These are phyloP conservation scores for Papiliotrema terrestris DNA, from an alignment of 1,284 basidiomycete genomes.

Conservation along the genomic window DNA sequence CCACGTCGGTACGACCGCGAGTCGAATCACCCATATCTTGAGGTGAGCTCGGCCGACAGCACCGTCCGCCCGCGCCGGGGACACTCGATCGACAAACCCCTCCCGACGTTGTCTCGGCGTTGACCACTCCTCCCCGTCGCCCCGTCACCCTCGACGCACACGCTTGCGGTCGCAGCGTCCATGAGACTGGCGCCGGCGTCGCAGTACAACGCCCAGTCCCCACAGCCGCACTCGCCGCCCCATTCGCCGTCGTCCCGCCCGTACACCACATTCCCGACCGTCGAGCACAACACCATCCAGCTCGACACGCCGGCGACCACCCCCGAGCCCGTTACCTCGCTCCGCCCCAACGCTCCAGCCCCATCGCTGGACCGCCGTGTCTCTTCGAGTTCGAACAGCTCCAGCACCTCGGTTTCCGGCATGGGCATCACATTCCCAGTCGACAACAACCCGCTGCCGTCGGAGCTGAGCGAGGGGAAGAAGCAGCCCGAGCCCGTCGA, in stretches of 20 bases:
- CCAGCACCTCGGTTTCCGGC: slow-evolving; percentile 6
- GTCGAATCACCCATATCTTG: too few relatives aligned
- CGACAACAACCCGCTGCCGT: slow-evolving; percentile 16
- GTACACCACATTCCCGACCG: slow-evolving; percentile 6
- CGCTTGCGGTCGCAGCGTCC: too few relatives aligned
- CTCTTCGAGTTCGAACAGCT: background rate
- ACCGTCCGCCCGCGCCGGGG: too few relatives aligned
- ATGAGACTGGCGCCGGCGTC: background rate
- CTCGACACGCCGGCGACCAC: slow-evolving; percentile 4
- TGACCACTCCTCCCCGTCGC: too few relatives aligned
- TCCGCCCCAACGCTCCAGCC: background rate
- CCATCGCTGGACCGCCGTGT: background rate
- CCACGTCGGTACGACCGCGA: too few relatives aligned
- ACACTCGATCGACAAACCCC: too few relatives aligned
- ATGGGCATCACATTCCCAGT: slow-evolving; percentile 23
- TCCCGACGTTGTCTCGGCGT: too few relatives aligned
- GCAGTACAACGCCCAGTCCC: slow-evolving; percentile 4
- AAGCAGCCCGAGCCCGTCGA: background rate
- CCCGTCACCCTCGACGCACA: too few relatives aligned
- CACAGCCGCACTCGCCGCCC: slow-evolving; percentile 1
- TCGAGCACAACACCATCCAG: slow-evolving; percentile 14
- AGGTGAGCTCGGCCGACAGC: too few relatives aligned
- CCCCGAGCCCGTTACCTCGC: slow-evolving; percentile 7
- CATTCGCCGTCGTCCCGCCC: slow-evolving; percentile 15
- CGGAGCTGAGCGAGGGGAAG: slow-evolving; percentile 3